Percentiles rank a stretch among this genome's conserved stretches.
Conservation (phyloP, 768 basidiomycete species). For the Galerina sulciceps region DNA sequence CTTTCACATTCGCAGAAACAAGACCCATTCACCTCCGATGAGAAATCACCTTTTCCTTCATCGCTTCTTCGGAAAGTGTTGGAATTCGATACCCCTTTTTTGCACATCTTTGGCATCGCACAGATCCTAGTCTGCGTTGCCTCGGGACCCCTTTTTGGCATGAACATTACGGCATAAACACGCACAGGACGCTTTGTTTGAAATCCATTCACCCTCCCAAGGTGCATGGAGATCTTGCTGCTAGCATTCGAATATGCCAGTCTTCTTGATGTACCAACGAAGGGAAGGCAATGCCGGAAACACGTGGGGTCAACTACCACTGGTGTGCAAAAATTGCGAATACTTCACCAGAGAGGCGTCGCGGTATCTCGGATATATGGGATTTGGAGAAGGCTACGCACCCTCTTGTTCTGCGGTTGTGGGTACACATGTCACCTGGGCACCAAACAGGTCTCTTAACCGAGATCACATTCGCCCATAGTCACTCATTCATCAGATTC, state of each 20-base stretch:
- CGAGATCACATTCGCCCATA: constrained; percentile 28
- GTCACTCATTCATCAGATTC: constrained; percentile 23
- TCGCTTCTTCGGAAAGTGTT: constrained; percentile 60
- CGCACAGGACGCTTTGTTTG: constrained; percentile 31
- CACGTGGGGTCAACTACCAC: constrained; percentile 37
- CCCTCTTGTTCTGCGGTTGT: constrained; percentile 22
- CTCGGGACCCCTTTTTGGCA: constrained; percentile 52
- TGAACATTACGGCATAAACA: constrained; percentile 14
- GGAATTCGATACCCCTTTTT: constrained; percentile 25
- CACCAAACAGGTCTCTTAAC: constrained; percentile 24
- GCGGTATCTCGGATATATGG: constrained; percentile 36
- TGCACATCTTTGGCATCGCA: constrained; percentile 32
- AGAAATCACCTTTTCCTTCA: constrained; percentile 37
- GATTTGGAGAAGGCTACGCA: constrained; percentile 47
- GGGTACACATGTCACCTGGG: constrained; percentile 19
- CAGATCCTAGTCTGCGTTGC: constrained; percentile 51
- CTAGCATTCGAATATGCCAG: constrained; percentile 20
- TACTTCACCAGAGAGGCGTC: constrained; percentile 55
- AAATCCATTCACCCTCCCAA: constrained; percentile 26
- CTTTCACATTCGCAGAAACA: constrained; percentile 10
- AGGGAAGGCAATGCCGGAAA: constrained; percentile 58
- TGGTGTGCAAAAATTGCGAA: constrained; percentile 16
- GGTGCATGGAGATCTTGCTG: constrained; percentile 17
- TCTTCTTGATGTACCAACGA: constrained; percentile 17
- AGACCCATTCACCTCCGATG: constrained; percentile 39